Conservation (phyloP, 192 early-diverging fungal species). For the Obelidium mucronatum region DNA sequence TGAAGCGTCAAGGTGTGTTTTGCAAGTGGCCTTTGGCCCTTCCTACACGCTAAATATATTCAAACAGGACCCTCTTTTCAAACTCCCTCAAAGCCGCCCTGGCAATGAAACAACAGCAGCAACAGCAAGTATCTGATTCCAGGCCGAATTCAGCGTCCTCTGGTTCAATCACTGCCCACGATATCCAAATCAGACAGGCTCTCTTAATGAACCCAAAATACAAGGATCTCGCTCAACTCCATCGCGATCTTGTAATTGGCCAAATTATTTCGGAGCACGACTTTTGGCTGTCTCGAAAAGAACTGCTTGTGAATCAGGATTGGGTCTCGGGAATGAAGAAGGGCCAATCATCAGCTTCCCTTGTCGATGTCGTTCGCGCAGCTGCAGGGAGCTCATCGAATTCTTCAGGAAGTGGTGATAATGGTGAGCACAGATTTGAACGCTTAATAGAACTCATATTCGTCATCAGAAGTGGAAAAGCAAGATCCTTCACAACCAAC, state of each 20-base stretch:
- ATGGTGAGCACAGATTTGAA: neutral
- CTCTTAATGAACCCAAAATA: constrained; percentile 66
- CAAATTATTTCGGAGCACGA: constrained; percentile 88
- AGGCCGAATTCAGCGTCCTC: constrained; percentile 40
- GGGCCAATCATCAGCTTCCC: constrained; percentile 78
- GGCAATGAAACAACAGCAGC: too few relatives aligned
- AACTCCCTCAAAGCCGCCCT: constrained; percentile 12
- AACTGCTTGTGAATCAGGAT: constrained; percentile 76
- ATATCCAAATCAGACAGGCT: constrained; percentile 66
- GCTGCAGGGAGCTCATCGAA: constrained; percentile 71
- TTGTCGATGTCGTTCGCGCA: constrained; percentile 59
- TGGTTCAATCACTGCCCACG: constrained; percentile 51
- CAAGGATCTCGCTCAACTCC: constrained; percentile 72
- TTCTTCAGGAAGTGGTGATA: neutral
- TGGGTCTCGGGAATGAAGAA: constrained; percentile 75
- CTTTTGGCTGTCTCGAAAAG: constrained; percentile 89
- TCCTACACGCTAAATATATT: neutral
- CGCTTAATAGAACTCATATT: neutral
- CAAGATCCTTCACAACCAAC: neutral
- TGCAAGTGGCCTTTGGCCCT: neutral
- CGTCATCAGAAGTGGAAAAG: neutral
- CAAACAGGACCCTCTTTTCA: neutral
- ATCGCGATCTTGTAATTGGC: constrained; percentile 78
- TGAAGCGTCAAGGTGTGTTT: constrained; percentile 43
- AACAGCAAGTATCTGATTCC: too few relatives aligned